Evolutionary conservation across 1,284 basidiomycete species (phyloP).

Genomic region (Golubevia pallescens): DNA sequence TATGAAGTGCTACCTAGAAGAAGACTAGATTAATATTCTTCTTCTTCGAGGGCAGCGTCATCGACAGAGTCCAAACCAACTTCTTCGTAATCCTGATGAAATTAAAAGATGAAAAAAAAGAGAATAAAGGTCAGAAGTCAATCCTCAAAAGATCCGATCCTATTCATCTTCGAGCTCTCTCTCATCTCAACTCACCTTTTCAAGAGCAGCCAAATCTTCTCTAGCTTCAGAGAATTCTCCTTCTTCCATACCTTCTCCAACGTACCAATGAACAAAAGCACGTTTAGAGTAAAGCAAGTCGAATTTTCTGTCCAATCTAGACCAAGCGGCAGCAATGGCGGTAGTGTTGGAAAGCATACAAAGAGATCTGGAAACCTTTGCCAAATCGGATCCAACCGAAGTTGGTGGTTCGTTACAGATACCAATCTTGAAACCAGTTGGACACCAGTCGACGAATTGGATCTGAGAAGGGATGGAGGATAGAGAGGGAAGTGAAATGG

Average conservation of each 20-base stretch:
- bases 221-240: conserved; percentile 97
- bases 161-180: too few species aligned
- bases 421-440: conserved; percentile 95
- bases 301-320: conserved; percentile 96
- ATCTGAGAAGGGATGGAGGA: conserved; percentile 70
- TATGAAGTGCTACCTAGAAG: too few species aligned
- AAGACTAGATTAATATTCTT: too few species aligned
- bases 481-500: conserved; percentile 75
- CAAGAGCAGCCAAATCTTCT: conserved; percentile 93
- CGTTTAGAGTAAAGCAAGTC: conserved; percentile 76
- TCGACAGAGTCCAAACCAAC: conserved; percentile 17
- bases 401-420: conserved; percentile 96
- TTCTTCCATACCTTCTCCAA: conserved; percentile 98
- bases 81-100: conserved; percentile 65
- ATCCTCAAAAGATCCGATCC: neutral
- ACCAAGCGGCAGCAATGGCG: conserved; percentile 92
- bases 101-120: neutral
- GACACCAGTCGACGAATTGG: conserved; percentile 96
- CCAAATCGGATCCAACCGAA: conserved; percentile 89
- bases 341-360: conserved; percentile 98
- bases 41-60: too few species aligned
- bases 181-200: conserved; percentile 69
- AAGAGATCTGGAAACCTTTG: conserved; percentile 88
- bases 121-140: neutral
- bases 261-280: conserved; percentile 69